Percentiles rank a stretch among this genome's conserved stretches.
phyloP scores from a whole-genome alignment of 2,329 filamentous ascomycete species.

The Neopestalotiopsis sp. region DNA sequence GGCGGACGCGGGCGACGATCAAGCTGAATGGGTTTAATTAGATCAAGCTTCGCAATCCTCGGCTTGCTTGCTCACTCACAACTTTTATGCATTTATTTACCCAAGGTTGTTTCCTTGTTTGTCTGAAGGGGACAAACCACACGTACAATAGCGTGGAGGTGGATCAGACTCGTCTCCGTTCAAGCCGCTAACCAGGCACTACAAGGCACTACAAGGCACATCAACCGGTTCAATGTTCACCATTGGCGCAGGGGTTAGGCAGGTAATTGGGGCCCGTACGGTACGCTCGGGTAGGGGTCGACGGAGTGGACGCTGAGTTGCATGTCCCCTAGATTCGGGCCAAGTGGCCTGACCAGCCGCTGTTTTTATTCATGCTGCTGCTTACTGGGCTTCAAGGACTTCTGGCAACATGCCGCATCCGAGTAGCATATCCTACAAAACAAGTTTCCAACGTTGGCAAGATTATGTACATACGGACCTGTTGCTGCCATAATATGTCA shows the following conservation, averaged over 20 bases:
- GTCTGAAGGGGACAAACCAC: not conserved
- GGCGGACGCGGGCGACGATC: not conserved
- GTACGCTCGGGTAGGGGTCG: not conserved
- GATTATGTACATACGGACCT: too few relatives aligned
- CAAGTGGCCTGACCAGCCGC: slow-evolving; percentile 2
- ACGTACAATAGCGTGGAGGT: too few relatives aligned
- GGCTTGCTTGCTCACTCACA: slow-evolving; percentile 1
- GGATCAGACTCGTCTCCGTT: too few relatives aligned
- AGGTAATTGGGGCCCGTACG: not conserved
- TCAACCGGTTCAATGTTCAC: not conserved
- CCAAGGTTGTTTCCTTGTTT: slow-evolving; percentile 17
- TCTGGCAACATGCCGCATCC: not conserved
- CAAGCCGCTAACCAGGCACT: too few relatives aligned
- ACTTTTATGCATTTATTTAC: not conserved
- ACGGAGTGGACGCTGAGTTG: not conserved
- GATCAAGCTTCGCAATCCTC: not conserved
- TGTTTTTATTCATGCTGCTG: not conserved
- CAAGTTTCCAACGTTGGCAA: too few relatives aligned
- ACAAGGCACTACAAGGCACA: too few relatives aligned
- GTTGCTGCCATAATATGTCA: not conserved
- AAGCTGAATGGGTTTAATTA: slow-evolving; percentile 3
- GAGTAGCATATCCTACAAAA: too few relatives aligned
- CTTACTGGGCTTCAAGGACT: not conserved
- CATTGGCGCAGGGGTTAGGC: not conserved
- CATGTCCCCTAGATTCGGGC: not conserved